Evolutionary conservation across 225 moss, liverwort and hornwort species (phyloP), one percentile per base, ranked within the genome.

Genomic region (Pseudoscleropodium purum): DNA sequence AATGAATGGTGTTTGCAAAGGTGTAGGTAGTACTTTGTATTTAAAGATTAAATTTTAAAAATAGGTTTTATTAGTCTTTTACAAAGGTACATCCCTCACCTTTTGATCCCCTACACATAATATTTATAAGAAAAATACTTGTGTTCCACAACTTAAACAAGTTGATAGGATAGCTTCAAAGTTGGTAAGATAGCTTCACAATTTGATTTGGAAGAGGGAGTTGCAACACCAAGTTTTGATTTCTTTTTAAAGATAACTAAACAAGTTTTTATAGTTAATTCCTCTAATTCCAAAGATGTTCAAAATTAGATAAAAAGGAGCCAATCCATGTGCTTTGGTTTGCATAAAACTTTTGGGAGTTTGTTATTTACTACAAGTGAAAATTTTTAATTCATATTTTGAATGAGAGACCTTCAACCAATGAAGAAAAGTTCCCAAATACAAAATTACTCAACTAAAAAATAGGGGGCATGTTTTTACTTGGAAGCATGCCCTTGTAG

Each of bases 71-170:
- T 39, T 70, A 14, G 8, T 8, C 25, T 25, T 70, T 6, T 25
- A 4, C 0, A n/a, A 39, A 70, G 25, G 25, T 14, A 7, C 4
- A 25, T 25, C 45, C 45, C 45, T 45, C 45, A 45, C 45, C 45
- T 45, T 8, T 8, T 8, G 6, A 45, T 39, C 7, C 15, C 3
- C 18, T 0, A 0, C 7, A 8, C 13, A 6, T 5, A 25, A 39
- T 39, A 39, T 70, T 25, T 70, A 14, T 15, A 25, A 15, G 72
- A 72, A 41, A 41, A 72, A 20, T 15, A 15, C 1, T 26, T 26
- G 5, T 41, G 7, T 72, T 41, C 13, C 9, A 15, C 9, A 41
- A 41, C 2, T 15, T 69, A 12, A n/a, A 2, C 13, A 69, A 23
- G 23, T n/a, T n/a, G n/a, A n/a, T n/a, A 23, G 8, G 4, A 11